A percentile compares a stretch with the other conserved stretches of the same genome.
These are phyloP conservation scores for Phaeosphaeria sp. DNA, from an alignment of 2,329 filamentous ascomycete genomes.

Conservation along the genomic window DNA sequence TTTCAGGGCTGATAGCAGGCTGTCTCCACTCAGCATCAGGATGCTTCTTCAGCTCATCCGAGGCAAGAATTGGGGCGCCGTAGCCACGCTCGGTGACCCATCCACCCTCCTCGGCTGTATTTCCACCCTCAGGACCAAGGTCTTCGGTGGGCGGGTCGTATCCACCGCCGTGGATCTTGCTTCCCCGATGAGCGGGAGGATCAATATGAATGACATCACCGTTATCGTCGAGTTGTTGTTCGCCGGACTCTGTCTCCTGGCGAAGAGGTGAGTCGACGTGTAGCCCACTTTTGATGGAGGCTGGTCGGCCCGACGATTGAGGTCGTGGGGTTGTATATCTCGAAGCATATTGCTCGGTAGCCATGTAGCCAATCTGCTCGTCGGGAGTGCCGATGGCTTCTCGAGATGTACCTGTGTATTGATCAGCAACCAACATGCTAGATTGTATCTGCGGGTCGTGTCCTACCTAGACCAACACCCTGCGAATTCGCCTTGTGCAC, in stretches of 20 bases:
- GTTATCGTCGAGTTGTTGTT: conserved; percentile 56
- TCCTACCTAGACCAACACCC: conserved; percentile 60
- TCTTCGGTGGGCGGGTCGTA: conserved; percentile 62
- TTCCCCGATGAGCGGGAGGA: conserved; percentile 61
- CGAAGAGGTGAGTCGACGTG: conserved; percentile 60
- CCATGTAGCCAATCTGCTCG: conserved; percentile 89
- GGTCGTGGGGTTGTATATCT: conserved; percentile 75
- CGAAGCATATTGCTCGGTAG: conserved; percentile 81
- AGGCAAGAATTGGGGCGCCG: conserved; percentile 81
- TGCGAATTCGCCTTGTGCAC: conserved; percentile 68
- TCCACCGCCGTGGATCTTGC: conserved; percentile 56
- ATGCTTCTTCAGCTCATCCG: conserved; percentile 83
- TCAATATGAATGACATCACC: conserved; percentile 79
- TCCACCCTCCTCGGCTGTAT: conserved; percentile 55
- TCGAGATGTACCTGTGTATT: conserved; percentile 66
- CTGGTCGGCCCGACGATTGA: conserved; percentile 52
- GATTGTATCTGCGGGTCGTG: conserved; percentile 45
- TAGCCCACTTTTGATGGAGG: conserved; percentile 56
- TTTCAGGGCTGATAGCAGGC: conserved; percentile 80
- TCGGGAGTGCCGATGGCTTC: conserved; percentile 77
- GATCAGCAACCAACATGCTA: conserved; percentile 42
- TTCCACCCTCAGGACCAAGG: conserved; percentile 54
- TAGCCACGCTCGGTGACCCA: conserved; percentile 68
- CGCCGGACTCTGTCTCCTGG: conserved; percentile 56
- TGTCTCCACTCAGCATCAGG: conserved; percentile 72